Evolutionary conservation across 1,139 yeast species (phyloP).

Genomic region (Scheffersomyces quercinus): DNA sequence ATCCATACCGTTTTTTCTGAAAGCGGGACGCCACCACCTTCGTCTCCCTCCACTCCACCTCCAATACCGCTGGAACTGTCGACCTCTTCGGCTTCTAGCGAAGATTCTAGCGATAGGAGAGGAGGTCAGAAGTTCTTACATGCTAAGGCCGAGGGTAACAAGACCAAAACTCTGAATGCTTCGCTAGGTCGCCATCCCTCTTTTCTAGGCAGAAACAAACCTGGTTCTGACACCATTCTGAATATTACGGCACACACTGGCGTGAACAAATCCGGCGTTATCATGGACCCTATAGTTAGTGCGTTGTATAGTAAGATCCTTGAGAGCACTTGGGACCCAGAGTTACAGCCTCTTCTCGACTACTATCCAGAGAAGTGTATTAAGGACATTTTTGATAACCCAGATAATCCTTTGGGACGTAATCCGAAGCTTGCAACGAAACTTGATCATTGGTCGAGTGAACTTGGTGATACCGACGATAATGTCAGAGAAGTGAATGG

Average conservation of each 20-base stretch:
- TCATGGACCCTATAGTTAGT: constrained; percentile 54
- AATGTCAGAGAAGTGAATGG: constrained; percentile 49
- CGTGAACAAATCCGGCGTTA: constrained; percentile 6
- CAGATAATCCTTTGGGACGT: constrained; percentile 65
- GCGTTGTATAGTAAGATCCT: constrained; percentile 61
- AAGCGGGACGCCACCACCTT: background rate
- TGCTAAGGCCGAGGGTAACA: background rate
- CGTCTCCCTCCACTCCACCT: background rate
- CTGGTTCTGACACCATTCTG: background rate
- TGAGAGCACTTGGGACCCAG: constrained; percentile 77
- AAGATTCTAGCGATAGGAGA: background rate
- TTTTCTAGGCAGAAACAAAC: background rate
- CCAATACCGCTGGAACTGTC: background rate
- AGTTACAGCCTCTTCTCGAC: constrained; percentile 58
- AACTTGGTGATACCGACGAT: constrained; percentile 36
- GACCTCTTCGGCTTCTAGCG: background rate
- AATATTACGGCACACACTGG: background rate
- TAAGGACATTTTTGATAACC: constrained; percentile 67
- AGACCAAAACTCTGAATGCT: background rate
- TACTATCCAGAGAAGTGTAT: constrained; percentile 72
- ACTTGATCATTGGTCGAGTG: constrained; percentile 12
- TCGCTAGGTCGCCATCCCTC: background rate
- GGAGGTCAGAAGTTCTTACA: background rate
- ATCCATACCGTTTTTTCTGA: constrained; percentile 31
- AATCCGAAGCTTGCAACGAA: constrained; percentile 27